Evolutionary conservation across 768 basidiomycete genomes (phyloP).

Genomic region (Leccinum variicolor): DNA sequence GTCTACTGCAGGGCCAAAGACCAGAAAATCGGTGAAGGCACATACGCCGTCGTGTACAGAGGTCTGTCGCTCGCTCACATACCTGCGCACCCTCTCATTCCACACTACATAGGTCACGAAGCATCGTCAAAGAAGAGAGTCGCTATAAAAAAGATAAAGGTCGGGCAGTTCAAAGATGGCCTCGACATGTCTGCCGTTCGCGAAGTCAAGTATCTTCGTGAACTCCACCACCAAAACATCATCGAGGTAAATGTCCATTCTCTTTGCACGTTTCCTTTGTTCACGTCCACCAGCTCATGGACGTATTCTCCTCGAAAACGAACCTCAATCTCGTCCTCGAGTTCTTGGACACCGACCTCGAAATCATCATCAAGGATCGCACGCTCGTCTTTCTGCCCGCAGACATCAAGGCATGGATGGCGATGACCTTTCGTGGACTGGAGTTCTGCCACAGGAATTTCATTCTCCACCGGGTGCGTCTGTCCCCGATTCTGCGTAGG

Average conservation of each 20-base stretch:
- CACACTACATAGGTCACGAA: conserved; percentile 62
- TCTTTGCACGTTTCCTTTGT: neutral
- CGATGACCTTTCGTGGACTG: conserved; percentile 96
- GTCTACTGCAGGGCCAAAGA: conserved; percentile 64
- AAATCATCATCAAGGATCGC: conserved; percentile 94
- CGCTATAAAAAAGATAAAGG: conserved; percentile 98
- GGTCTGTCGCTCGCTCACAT: conserved; percentile 41
- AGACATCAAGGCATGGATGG: conserved; percentile 99
- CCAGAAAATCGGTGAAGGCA: conserved; percentile 84
- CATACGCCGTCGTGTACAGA: conserved; percentile 94
- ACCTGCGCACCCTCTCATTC: neutral
- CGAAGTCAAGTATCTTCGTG: conserved; percentile 95
- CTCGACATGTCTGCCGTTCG: conserved; percentile 98
- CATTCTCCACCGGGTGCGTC: conserved; percentile 82
- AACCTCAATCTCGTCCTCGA: conserved; percentile 98
- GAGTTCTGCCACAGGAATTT: conserved; percentile 97
- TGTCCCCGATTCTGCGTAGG: conserved; percentile 9
- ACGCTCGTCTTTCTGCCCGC: conserved; percentile 89
- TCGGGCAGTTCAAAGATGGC: conserved; percentile 95
- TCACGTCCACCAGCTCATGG: conserved; percentile 67
- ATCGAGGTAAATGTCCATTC: conserved; percentile 63
- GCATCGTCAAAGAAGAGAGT: conserved; percentile 75
- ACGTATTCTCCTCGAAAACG: conserved; percentile 94
- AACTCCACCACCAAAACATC: conserved; percentile 90
- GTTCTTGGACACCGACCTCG: conserved; percentile 93